Conservation (phyloP, 1,284 basidiomycete species). For the Moniliophthora roreri region DNA sequence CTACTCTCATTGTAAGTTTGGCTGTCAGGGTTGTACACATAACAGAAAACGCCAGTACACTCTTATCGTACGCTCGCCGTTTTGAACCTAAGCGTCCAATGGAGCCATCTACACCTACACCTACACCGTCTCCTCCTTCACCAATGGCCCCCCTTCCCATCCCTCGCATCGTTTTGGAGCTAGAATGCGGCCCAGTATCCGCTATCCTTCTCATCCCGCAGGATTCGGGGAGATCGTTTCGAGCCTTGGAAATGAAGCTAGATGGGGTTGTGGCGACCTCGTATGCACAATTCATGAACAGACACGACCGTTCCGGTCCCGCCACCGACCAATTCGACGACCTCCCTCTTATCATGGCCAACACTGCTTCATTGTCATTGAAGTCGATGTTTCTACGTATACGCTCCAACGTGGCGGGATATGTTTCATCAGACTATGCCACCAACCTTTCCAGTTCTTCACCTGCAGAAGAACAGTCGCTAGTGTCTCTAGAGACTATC, state of each 20-base stretch:
- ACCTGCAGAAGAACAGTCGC: slow-evolving; percentile 41
- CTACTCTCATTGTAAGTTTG: slow-evolving; percentile 52
- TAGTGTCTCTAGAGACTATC: slow-evolving; percentile 58
- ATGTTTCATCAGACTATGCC: not conserved
- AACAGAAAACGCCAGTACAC: slow-evolving; percentile 50
- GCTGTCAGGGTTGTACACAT: slow-evolving; percentile 48
- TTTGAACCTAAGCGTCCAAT: slow-evolving; percentile 22
- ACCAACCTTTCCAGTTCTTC: not conserved
- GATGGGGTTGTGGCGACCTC: slow-evolving; percentile 43
- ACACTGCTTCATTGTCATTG: slow-evolving; percentile 29
- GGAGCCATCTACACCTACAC: slow-evolving; percentile 19
- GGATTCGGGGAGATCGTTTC: slow-evolving; percentile 37
- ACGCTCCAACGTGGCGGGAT: slow-evolving; percentile 18
- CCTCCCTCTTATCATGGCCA: slow-evolving; percentile 37
- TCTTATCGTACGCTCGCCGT: slow-evolving; percentile 28
- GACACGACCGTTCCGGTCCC: slow-evolving; percentile 17
- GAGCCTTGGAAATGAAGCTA: slow-evolving; percentile 49
- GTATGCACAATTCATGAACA: slow-evolving; percentile 32
- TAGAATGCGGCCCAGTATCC: slow-evolving; percentile 48
- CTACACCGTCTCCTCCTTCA: slow-evolving; percentile 25
- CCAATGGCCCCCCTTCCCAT: slow-evolving; percentile 39
- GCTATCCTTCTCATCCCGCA: slow-evolving; percentile 47
- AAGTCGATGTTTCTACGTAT: slow-evolving; percentile 48
- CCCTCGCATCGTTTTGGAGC: slow-evolving; percentile 51
- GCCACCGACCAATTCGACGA: slow-evolving; percentile 21